These are phyloP conservation scores for Gonapodya sp. DNA, from an alignment of 192 early-diverging fungal genomes.

Conservation along the genomic window DNA sequence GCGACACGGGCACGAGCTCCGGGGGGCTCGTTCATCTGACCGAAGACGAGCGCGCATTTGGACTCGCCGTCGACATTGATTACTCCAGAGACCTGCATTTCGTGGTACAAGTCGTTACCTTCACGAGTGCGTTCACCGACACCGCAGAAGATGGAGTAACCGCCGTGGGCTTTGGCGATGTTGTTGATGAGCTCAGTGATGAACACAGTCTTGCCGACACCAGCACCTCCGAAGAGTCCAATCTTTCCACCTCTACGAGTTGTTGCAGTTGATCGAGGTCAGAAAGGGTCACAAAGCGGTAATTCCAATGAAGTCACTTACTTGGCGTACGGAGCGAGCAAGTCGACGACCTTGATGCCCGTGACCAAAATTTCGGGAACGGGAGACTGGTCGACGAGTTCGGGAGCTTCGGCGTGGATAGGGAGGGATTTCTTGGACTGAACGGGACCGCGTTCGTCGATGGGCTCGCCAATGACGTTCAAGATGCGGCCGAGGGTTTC, in stretches of 20 bases:
- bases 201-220: constrained; percentile 99
- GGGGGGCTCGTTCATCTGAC: constrained; percentile 99
- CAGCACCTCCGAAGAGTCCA: constrained; percentile 96
- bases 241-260: constrained; percentile 85
- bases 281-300: too few relatives aligned
- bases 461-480: constrained; percentile 98
- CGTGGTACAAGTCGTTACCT: constrained; percentile 99
- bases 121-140: constrained; percentile 99
- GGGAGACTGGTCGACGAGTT: constrained; percentile 92
- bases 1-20: constrained; percentile 98
- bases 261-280: neutral
- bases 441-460: constrained; percentile 96
- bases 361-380: constrained; percentile 91
- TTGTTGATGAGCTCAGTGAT: constrained; percentile 99
- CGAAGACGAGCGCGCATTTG: constrained; percentile 94
- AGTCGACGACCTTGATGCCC: constrained; percentile 98
- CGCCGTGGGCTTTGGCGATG: constrained; percentile 73
- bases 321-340: constrained; percentile 85
- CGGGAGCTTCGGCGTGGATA: constrained; percentile 88
- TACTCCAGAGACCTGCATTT: constrained; percentile 84
- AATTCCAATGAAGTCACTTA: too few relatives aligned
- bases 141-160: constrained; percentile 97
- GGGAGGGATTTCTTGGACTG: constrained; percentile 73
- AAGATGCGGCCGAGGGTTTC: constrained; percentile 68
- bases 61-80: constrained; percentile 90